phyloP scores from a whole-genome alignment of 345 rosid genomes.

The Eucalyptus albens region DNA sequence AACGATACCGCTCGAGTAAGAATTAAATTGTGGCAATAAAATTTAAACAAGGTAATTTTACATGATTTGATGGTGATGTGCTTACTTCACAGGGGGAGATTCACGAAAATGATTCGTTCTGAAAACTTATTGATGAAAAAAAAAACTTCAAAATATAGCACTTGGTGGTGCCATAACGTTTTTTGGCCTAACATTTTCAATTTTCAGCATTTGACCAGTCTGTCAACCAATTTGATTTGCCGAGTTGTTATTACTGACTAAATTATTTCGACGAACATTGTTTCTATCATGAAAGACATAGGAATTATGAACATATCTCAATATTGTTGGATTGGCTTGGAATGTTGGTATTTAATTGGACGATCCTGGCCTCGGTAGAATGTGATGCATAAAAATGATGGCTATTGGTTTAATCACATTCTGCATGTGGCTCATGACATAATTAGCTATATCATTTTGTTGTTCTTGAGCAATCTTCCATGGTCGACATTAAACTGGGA shows the following conservation, averaged over 20 bases:
- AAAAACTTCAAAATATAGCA: background rate
- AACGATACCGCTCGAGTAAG: background rate
- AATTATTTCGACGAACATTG: too few relatives aligned
- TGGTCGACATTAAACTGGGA: background rate
- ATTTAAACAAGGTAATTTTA: background rate
- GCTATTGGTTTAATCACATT: background rate
- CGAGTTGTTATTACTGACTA: background rate
- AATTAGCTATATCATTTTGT: background rate
- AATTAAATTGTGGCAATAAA: background rate
- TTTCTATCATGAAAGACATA: background rate
- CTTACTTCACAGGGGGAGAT: background rate
- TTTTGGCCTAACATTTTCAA: background rate
- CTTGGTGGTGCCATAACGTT: background rate
- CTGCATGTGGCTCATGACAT: background rate
- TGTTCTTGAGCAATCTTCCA: background rate
- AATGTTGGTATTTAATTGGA: background rate
- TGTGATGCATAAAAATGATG: background rate
- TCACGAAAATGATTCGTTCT: background rate
- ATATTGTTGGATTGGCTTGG: background rate
- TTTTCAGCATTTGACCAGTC: background rate
- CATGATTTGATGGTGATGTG: background rate
- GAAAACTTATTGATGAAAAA: background rate
- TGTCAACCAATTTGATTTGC: background rate
- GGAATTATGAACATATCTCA: background rate
- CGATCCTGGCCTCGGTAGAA: background rate